Evolutionary conservation across 2,329 filamentous ascomycete genomes (phyloP), one percentile per base, ranked within the genome.

Genomic region (Neophaeococcomyces mojaviensis): DNA sequence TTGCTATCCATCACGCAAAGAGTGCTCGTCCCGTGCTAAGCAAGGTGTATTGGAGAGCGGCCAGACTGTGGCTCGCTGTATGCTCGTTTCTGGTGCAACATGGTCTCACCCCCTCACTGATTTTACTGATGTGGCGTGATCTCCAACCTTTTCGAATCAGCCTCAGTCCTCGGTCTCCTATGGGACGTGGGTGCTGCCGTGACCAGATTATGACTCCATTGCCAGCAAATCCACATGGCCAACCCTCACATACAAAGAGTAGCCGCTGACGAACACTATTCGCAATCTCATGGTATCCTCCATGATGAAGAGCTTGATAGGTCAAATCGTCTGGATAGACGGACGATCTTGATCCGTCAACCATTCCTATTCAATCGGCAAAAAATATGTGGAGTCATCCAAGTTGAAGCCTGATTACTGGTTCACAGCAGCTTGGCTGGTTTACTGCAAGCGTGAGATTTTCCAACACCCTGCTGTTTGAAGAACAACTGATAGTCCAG

Each of bases 1-100:
- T 39, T 18, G 35, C 16, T 38, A 16, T 16, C 39, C n/a, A 41
- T 41, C 39, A 41, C 24, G 39, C 39, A 41, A 40, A 10, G 31
- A 4, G 16, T 41, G 39, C 39, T 22, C 22, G 24, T 18, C 24
- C 39, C 16, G 6, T 41, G 9, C 39, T 20, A 6, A 24, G 7
- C 4, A 4, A n/a, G 18, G 18, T 15, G 10, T 20, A 20, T 26
- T 24, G 10, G 19, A 39, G 22, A 24, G 22, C 26, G 37, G 13
- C 37, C 19, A 35, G 37, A 26, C 10, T 4, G 19, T n/a, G 19
- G 26, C 6, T n/a, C 13, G 19, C 37, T 8, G 37, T 26, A 24
- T 39, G 35, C n/a, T 39, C 20, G 37, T 39, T 8, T 24, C 26
- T 39, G 18, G 37, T 28, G 37, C 20, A 26, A 28, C 37, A 39